Evolutionary conservation across 169 alveolate species (phyloP), one percentile per base, ranked within the genome.

Genomic region (Pseudocohnilembus persalinus): DNA sequence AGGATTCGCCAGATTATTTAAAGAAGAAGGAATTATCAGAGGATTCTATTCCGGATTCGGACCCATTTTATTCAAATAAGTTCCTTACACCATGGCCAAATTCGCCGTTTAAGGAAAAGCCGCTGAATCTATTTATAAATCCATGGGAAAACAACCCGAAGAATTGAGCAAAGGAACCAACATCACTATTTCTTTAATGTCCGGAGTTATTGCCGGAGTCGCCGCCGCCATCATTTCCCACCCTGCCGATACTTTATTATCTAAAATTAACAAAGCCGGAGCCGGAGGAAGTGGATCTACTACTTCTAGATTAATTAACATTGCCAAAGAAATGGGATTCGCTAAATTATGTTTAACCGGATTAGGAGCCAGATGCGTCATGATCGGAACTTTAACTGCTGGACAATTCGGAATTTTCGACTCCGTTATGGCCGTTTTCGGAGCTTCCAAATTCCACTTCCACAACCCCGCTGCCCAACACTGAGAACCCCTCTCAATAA

Each of bases 321-420:
- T 86, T 64, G 73, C 83, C 64, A 68, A 75, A 28, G 83, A 86
- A 72, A 86, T 86, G n/a, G 90, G 90, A 80, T 86, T 86, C 80
- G 35, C 74, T 76, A 99, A 99, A 75, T 83, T 96, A 29, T 92
- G 95, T 93, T 88, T 85, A 78, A n/a, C n/a, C n/a, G 97, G 98
- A 73, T 91, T 96, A 29, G 98, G 97, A n/a, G 96, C 99, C 28
- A 97, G 99, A 87, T 97, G 98, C 73, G 82, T 98, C 84, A 98
- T 98, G 99, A 96, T 98, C 80, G 99, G 99, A 35, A 98, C 99
- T 35, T 94, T 98, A 72, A 98, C 99, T 31, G 99, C 99, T 63
- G 93, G 98, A 77, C 99, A 98, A 93, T 98, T 99, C 99, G 98
- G 99, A 99, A 97, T 98, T 77, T 98, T 98, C 92, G 99, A 98